Percentiles rank a stretch among this genome's conserved stretches.
Conservation (phyloP, 768 basidiomycete species). For the Lyophyllum atratum region DNA sequence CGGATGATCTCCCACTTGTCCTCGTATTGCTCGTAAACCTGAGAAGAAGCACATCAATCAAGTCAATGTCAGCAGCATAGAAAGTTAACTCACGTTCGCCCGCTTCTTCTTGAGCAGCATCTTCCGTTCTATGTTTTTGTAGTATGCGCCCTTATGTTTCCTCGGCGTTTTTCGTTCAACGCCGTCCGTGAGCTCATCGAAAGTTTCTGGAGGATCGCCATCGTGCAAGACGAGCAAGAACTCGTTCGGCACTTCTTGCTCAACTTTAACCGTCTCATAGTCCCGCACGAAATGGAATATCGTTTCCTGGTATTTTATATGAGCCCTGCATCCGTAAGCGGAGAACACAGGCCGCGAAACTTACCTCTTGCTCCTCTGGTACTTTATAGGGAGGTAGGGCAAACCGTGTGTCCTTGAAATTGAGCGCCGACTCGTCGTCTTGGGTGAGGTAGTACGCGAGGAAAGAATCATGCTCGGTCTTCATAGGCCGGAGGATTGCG, state of each 20-base stretch:
- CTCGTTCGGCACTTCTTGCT: slow-evolving; percentile 85
- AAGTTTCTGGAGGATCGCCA: slow-evolving; percentile 39
- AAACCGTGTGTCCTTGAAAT: slow-evolving; percentile 62
- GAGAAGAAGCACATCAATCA: slow-evolving; percentile 7
- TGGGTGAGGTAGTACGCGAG: slow-evolving; percentile 81
- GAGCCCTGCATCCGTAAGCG: neutral
- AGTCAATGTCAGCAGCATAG: neutral
- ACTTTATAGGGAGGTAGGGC: slow-evolving; percentile 43
- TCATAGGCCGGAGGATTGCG: slow-evolving; percentile 85
- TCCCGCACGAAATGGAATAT: slow-evolving; percentile 79
- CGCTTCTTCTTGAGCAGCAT: slow-evolving; percentile 87
- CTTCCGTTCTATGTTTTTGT: slow-evolving; percentile 88
- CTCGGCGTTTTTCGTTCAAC: slow-evolving; percentile 24
- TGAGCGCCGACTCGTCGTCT: slow-evolving; percentile 68
- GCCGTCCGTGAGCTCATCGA: slow-evolving; percentile 37
- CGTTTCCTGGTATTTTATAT: slow-evolving; percentile 49
- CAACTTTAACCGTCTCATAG: slow-evolving; percentile 85
- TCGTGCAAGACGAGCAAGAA: slow-evolving; percentile 77
- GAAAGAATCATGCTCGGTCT: slow-evolving; percentile 87
- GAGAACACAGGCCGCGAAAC: slow-evolving; percentile 9
- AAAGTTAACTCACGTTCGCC: slow-evolving; percentile 56
- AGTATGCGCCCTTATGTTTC: slow-evolving; percentile 73
- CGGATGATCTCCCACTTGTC: slow-evolving; percentile 86
- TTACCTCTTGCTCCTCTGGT: slow-evolving; percentile 58
- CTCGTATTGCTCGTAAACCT: slow-evolving; percentile 72